phyloP scores from a whole-genome alignment of 1,284 basidiomycete genomes.

The Cutaneotrichosporon spelunceum region DNA sequence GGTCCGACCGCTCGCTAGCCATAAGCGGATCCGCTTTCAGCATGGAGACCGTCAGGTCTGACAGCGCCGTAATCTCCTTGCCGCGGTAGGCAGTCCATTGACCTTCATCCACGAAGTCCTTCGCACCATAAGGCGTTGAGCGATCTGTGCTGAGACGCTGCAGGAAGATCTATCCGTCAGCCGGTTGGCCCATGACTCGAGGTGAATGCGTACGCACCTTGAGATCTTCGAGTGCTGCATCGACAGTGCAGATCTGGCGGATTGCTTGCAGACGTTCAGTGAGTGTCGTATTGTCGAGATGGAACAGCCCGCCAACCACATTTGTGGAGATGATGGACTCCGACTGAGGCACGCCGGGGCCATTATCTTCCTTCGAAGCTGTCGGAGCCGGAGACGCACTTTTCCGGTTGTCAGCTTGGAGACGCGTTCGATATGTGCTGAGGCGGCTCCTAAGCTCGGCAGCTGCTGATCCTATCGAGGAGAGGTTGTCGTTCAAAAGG shows the following conservation, averaged over 20 bases:
- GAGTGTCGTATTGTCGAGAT: constrained; percentile 18
- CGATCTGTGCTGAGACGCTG: constrained; percentile 84
- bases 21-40: constrained; percentile 23
- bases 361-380: background rate
- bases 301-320: background rate
- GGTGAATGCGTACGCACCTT: constrained; percentile 57
- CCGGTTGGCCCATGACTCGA: background rate
- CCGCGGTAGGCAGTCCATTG: constrained; percentile 82
- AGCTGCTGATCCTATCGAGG: constrained; percentile 68
- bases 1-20: constrained; percentile 13
- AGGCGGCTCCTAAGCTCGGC: constrained; percentile 62
- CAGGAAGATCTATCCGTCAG: constrained; percentile 66
- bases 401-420: constrained; percentile 12
- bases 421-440: constrained; percentile 15
- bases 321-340: background rate
- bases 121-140: constrained; percentile 76
- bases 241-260: constrained; percentile 32
- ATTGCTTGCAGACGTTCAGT: constrained; percentile 18
- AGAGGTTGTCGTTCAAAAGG: constrained; percentile 75
- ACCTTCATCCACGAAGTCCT: constrained; percentile 77
- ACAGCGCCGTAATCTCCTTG: constrained; percentile 76
- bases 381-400: background rate
- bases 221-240: constrained; percentile 78
- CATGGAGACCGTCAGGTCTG: constrained; percentile 39
- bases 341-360: background rate